Percentiles rank a stretch among this genome's conserved stretches.
These are phyloP conservation scores for Raddia distichophylla DNA, from an alignment of 176 grass and related monocot species.

Conservation along the genomic window DNA sequence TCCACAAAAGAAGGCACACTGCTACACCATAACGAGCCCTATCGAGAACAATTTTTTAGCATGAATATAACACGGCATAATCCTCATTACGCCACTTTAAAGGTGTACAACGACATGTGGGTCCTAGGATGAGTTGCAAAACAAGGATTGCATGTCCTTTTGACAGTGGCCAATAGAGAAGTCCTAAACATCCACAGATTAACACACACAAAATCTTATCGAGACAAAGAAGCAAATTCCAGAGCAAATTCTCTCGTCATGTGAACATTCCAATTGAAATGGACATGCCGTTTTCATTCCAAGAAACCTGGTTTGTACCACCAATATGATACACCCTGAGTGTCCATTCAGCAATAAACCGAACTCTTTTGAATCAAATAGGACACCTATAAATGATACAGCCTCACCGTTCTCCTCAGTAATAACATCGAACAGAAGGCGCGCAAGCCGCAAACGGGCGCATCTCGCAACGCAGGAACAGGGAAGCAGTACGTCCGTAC, in stretches of 20 bases:
- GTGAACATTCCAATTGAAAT: too few species aligned
- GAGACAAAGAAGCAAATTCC: neutral
- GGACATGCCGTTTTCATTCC: neutral
- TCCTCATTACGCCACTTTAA: too few species aligned
- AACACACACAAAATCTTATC: neutral
- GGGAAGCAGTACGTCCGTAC: conserved; percentile 14
- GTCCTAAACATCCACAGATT: neutral
- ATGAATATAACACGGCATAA: too few species aligned
- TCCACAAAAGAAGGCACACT: neutral
- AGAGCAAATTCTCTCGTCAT: neutral
- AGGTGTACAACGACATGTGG: too few species aligned
- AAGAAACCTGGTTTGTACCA: neutral
- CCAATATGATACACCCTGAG: too few species aligned
- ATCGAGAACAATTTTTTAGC: neutral
- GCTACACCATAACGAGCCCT: neutral
- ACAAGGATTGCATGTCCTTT: too few species aligned
- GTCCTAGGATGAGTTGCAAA: too few species aligned
- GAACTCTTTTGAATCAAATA: neutral
- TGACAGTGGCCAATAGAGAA: too few species aligned
- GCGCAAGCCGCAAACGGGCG: conserved; percentile 6
- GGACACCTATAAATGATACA: neutral
- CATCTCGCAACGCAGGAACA: neutral
- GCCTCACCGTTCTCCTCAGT: neutral
- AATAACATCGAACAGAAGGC: conserved; percentile 39
- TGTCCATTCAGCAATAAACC: neutral